Conservation (phyloP, 768 basidiomycete genomes). For the Hygrocybe punicea region DNA sequence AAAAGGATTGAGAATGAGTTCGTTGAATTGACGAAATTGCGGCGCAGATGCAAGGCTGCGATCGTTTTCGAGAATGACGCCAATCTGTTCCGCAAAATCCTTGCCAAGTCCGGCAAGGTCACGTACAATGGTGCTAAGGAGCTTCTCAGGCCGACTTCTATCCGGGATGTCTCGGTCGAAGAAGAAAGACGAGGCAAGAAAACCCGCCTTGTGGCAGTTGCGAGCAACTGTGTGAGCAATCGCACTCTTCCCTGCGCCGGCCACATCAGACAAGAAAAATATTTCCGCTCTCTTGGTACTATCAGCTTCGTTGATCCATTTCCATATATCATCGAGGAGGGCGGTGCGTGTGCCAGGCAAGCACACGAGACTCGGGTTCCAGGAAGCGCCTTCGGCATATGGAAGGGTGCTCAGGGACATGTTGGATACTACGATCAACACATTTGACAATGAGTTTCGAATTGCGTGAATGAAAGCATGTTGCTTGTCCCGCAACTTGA, state of each 20-base stretch:
- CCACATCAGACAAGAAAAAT: constrained; percentile 17
- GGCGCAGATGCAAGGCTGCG: constrained; percentile 9
- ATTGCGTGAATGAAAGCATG: no score
- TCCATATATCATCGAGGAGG: constrained; percentile 8
- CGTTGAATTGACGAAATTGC: constrained; percentile 13
- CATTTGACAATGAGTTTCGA: no score
- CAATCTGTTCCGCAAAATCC: constrained; percentile 10
- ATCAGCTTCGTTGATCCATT: constrained; percentile 11
- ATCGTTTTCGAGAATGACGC: constrained; percentile 9
- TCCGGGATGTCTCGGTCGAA: constrained; percentile 16
- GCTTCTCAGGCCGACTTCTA: constrained; percentile 10
- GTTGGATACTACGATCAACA: no score
- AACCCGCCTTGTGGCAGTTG: constrained; percentile 7
- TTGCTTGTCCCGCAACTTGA: no score
- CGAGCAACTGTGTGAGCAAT: constrained; percentile 20
- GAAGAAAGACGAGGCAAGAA: constrained; percentile 21
- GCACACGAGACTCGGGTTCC: constrained; percentile 7
- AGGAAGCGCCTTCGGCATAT: constrained; percentile 13
- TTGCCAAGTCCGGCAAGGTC: constrained; percentile 12
- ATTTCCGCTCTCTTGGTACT: constrained; percentile 7
- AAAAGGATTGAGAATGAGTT: constrained; percentile 13
- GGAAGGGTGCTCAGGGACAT: not conserved
- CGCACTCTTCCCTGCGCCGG: constrained; percentile 21
- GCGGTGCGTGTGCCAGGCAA: constrained; percentile 10
- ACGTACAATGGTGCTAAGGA: constrained; percentile 19